Conservation (phyloP, 345 rosid species). For the Euphorbia tirucalli region DNA sequence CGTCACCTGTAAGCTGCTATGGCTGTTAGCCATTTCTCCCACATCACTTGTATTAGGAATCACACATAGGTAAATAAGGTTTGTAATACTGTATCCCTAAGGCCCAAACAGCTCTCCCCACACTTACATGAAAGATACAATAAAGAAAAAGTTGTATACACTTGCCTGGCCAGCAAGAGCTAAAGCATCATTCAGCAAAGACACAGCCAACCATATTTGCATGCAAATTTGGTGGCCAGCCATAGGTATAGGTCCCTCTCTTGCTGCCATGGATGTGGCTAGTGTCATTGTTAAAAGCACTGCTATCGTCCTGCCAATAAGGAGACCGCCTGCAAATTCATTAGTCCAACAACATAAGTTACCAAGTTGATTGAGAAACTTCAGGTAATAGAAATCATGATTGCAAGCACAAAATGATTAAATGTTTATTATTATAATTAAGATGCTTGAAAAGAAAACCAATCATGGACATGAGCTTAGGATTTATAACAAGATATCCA, state of each 20-base stretch:
- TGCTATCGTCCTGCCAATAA: slow-evolving; percentile 82
- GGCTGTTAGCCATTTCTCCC: neutral
- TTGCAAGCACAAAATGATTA: neutral
- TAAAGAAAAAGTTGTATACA: neutral
- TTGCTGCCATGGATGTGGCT: slow-evolving; percentile 86
- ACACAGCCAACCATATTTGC: slow-evolving; percentile 86
- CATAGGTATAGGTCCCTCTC: slow-evolving; percentile 82
- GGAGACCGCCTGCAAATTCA: slow-evolving; percentile 72
- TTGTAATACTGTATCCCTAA: neutral
- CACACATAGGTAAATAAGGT: neutral
- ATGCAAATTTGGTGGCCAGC: slow-evolving; percentile 93
- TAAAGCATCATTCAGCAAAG: slow-evolving; percentile 89
- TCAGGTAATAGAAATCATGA: neutral
- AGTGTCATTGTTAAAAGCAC: slow-evolving; percentile 73
- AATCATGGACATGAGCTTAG: neutral
- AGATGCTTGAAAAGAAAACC: neutral
- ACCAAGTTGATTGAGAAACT: neutral
- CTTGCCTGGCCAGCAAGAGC: slow-evolving; percentile 94
- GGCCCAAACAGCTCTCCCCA: neutral
- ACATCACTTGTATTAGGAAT: neutral
- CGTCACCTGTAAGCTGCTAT: neutral
- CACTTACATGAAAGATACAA: neutral
- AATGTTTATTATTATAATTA: neutral
- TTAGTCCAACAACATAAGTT: slow-evolving; percentile 4
- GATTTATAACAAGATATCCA: neutral